Evolutionary conservation across 169 alveolate genomes (phyloP).

Genomic region (Plasmodium coatneyi): DNA sequence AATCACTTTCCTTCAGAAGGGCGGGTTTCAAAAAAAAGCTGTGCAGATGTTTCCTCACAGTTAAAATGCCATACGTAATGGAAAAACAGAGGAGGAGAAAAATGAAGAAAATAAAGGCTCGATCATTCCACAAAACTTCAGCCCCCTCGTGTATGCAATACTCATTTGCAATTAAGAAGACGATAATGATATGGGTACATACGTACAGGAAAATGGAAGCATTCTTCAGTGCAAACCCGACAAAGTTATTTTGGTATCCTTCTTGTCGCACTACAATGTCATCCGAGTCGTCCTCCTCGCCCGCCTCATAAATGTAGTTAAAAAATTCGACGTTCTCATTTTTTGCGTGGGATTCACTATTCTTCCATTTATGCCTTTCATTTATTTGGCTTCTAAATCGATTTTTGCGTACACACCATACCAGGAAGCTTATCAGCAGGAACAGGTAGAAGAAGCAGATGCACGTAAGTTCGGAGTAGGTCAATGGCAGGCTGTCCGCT

Average conservation of each 20-base stretch:
- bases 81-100: conserved; percentile 46
- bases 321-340: conserved; percentile 46
- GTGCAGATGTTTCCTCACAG: conserved; percentile 50
- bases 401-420: conserved; percentile 35
- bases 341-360: neutral
- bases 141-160: conserved; percentile 80
- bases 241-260: conserved; percentile 37
- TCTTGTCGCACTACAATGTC: conserved; percentile 60
- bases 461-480: conserved; percentile 24
- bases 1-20: conserved; percentile 56
- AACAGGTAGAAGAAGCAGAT: conserved; percentile 40
- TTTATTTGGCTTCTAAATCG: neutral
- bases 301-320: conserved; percentile 36
- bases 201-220: conserved; percentile 25
- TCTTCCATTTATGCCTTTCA: conserved; percentile 26
- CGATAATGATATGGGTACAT: conserved; percentile 77
- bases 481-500: conserved; percentile 24
- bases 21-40: conserved; percentile 58
- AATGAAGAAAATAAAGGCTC: conserved; percentile 77
- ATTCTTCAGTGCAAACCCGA: conserved; percentile 38
- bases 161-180: conserved; percentile 80
- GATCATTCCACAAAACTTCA: conserved; percentile 80
- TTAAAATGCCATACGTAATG: conserved; percentile 58
- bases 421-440: conserved; percentile 18
- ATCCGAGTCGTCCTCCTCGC: neutral